Evolutionary conservation across 495 filamentous ascomycete species (phyloP).

Genomic region (Aspergillus baeticus): DNA sequence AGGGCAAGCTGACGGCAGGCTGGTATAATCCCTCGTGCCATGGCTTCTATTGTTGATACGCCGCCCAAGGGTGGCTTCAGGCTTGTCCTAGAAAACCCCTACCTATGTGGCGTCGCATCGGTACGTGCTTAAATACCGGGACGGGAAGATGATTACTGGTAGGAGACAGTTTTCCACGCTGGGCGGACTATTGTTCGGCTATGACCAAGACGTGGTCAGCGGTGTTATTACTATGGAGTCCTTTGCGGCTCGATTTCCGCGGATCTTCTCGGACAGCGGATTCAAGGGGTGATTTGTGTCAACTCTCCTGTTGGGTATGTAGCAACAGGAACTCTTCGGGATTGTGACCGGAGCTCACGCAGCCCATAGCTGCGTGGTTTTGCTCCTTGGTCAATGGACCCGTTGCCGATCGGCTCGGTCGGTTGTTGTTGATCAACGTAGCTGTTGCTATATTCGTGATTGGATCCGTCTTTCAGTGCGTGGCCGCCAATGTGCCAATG

Average conservation of each 20-base stretch:
- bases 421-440: conserved; percentile 73
- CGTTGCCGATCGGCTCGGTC: conserved; percentile 68
- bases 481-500: conserved; percentile 55
- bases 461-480: conserved; percentile 16
- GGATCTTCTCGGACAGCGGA: conserved; percentile 58
- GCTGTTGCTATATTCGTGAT: conserved; percentile 62
- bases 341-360: too few relatives aligned
- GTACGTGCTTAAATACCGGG: conserved; percentile 21
- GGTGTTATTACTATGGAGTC: conserved; percentile 47
- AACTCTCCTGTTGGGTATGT: conserved; percentile 70
- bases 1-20: too few relatives aligned
- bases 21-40: too few relatives aligned
- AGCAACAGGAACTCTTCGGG: too few relatives aligned
- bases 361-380: conserved; percentile 68
- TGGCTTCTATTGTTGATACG: conserved; percentile 20
- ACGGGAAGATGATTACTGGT: too few relatives aligned
- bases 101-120: conserved; percentile 40
- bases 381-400: conserved; percentile 75
- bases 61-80: conserved; percentile 23
- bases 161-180: conserved; percentile 44
- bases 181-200: conserved; percentile 56
- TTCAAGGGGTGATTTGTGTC: conserved; percentile 77
- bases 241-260: conserved; percentile 56
- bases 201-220: conserved; percentile 39
- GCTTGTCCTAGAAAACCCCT: conserved; percentile 38